A percentile compares a stretch with the other conserved stretches of the same genome.
These are phyloP conservation scores for Climacium dendroides DNA, from an alignment of 225 moss, liverwort and hornwort genomes.

Conservation along the genomic window DNA sequence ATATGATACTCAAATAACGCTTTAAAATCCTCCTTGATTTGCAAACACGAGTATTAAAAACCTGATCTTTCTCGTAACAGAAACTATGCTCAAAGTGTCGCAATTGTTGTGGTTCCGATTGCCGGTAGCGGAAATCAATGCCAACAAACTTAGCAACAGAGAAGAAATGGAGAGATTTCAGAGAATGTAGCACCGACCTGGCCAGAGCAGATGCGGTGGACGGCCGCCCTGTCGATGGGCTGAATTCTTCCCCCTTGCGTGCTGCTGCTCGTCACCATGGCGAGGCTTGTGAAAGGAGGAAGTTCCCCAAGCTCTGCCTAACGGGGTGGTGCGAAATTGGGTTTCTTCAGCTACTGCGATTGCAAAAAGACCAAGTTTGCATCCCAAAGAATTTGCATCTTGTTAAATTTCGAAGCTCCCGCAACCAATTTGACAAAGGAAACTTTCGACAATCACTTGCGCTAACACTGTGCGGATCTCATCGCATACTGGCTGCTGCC, in stretches of 20 bases:
- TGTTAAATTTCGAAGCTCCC: neutral
- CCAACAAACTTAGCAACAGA: neutral
- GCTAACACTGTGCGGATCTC: neutral
- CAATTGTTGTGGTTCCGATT: neutral
- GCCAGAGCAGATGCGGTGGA: slow-evolving; percentile 89
- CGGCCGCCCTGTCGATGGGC: slow-evolving; percentile 59
- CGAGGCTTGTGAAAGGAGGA: neutral
- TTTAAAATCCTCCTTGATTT: neutral
- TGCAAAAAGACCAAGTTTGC: neutral
- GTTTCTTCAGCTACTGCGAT: neutral
- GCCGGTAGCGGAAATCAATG: neutral
- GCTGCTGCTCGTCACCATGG: slow-evolving; percentile 31
- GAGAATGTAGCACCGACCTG: slow-evolving; percentile 7
- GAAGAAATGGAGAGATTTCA: neutral
- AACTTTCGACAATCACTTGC: neutral
- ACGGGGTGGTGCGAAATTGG: neutral
- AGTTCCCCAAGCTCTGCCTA: neutral
- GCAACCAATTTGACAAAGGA: neutral
- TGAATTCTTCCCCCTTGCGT: slow-evolving; percentile 33
- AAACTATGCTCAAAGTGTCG: neutral
- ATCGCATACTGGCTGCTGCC: neutral
- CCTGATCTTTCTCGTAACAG: neutral
- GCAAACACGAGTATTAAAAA: neutral
- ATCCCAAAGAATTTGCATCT: neutral
- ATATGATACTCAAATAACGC: neutral